Conservation (phyloP, 1,284 basidiomycete genomes). For the Ceratorhiza oryzae-sativae region DNA sequence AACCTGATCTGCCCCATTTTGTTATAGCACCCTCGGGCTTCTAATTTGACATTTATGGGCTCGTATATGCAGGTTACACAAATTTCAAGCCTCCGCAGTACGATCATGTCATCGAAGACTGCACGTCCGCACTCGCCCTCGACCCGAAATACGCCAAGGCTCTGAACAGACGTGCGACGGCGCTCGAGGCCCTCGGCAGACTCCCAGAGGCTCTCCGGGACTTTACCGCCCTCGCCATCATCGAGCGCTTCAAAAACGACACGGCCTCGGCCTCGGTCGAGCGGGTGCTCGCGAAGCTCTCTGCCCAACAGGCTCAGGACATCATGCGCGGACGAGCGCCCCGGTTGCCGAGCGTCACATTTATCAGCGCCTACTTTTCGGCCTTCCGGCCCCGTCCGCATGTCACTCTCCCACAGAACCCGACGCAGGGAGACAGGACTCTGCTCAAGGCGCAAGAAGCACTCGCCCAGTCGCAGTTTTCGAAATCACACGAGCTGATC, state of each 20-base stretch:
- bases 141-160: slow-evolving; percentile 94
- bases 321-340: slow-evolving; percentile 80
- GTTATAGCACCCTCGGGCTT: background rate
- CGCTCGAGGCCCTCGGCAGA: slow-evolving; percentile 80
- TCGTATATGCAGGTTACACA: slow-evolving; percentile 74
- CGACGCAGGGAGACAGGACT: slow-evolving; percentile 83
- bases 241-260: slow-evolving; percentile 92
- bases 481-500: slow-evolving; percentile 79
- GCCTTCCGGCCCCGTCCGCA: slow-evolving; percentile 90
- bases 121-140: slow-evolving; percentile 85
- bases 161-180: slow-evolving; percentile 89
- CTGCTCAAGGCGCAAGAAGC: slow-evolving; percentile 84
- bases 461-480: slow-evolving; percentile 85
- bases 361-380: slow-evolving; percentile 95
- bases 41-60: background rate
- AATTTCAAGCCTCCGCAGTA: slow-evolving; percentile 87
- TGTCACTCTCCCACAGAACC: slow-evolving; percentile 77
- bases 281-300: slow-evolving; percentile 87
- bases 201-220: slow-evolving; percentile 84
- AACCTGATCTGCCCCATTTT: background rate
- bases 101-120: slow-evolving; percentile 89
- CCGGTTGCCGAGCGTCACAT: slow-evolving; percentile 72
- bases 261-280: slow-evolving; percentile 84
- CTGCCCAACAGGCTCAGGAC: slow-evolving; percentile 73
- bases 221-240: slow-evolving; percentile 94